These are phyloP conservation scores for Phaeotremella skinneri DNA, from an alignment of 768 basidiomycete species.

Conservation along the genomic window DNA sequence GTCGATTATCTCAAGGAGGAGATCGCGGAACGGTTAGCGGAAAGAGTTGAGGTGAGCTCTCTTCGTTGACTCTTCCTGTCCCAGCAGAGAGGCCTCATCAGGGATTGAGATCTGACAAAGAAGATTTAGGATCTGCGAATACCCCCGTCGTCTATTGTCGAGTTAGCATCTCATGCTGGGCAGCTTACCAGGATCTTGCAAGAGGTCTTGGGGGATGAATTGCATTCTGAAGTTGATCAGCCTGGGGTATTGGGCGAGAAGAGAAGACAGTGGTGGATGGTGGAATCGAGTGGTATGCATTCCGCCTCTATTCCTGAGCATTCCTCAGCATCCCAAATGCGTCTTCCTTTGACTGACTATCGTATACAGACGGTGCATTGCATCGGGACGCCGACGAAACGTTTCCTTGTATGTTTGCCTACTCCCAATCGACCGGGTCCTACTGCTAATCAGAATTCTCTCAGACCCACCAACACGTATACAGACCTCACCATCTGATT, in stretches of 20 bases:
- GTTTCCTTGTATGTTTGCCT: conserved; percentile 66
- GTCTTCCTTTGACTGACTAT: not conserved
- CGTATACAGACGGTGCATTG: conserved; percentile 62
- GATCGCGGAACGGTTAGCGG: conserved; percentile 84
- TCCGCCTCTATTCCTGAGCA: not conserved
- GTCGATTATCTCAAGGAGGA: conserved; percentile 92
- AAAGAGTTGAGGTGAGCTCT: conserved; percentile 70
- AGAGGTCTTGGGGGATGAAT: conserved; percentile 32
- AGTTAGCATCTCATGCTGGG: conserved; percentile 86
- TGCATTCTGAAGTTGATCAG: conserved; percentile 6
- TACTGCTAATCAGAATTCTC: conserved; percentile 1
- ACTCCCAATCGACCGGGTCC: not conserved
- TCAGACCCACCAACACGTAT: conserved; percentile 75
- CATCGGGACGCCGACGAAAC: conserved; percentile 72
- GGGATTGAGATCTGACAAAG: not conserved
- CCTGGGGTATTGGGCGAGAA: conserved; percentile 55
- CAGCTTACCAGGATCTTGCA: conserved; percentile 79
- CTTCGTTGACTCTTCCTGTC: conserved; percentile 5
- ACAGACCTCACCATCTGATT: conserved; percentile 77
- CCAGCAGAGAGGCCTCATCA: conserved; percentile 8
- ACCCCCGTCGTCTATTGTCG: conserved; percentile 73
- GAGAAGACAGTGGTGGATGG: conserved; percentile 65
- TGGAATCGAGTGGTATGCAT: conserved; percentile 77
- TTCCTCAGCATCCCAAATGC: conserved; percentile 4
- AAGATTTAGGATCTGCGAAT: conserved; percentile 78